Evolutionary conservation across 2,329 filamentous ascomycete species (phyloP).

Genomic region (Talaromyces sp.): DNA sequence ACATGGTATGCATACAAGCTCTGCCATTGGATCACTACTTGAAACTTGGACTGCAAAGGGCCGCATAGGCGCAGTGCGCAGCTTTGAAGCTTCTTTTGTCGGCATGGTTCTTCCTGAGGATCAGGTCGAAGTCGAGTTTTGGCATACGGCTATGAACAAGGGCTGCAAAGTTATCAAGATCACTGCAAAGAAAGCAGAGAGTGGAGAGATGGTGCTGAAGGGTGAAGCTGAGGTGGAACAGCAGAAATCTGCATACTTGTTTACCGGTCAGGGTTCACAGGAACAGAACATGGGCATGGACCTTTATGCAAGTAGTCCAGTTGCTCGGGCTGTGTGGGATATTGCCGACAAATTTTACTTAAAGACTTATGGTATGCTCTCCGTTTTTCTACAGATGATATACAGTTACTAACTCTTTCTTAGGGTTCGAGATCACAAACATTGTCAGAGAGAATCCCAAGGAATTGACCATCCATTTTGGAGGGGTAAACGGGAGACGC

Average conservation of each 20-base stretch:
- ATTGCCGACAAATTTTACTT: constrained; percentile 95
- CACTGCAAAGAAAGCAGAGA: constrained; percentile 90
- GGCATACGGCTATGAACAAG: constrained; percentile 95
- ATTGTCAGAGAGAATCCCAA: constrained; percentile 99
- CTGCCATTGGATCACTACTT: constrained; percentile 87
- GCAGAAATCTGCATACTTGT: constrained; percentile 92
- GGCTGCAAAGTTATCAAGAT: constrained; percentile 99
- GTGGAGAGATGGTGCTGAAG: constrained; percentile 89
- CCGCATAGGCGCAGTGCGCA: constrained; percentile 91
- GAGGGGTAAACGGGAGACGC: constrained; percentile 90
- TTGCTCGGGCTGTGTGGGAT: constrained; percentile 97
- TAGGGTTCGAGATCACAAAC: constrained; percentile 82
- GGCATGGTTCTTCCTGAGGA: constrained; percentile 98
- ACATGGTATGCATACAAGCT: constrained; percentile 98
- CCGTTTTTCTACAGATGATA: not conserved
- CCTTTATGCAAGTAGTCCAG: constrained; percentile 84
- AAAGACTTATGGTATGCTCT: constrained; percentile 76
- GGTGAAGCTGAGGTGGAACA: constrained; percentile 98
- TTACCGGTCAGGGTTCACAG: constrained; percentile 96
- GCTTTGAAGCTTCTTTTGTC: constrained; percentile 91
- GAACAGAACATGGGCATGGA: constrained; percentile 99
- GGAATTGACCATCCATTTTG: constrained; percentile 97
- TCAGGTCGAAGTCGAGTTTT: constrained; percentile 86
- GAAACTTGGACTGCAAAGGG: constrained; percentile 96
- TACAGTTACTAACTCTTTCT: not conserved